Percentiles rank a stretch among this genome's conserved stretches.
Conservation (phyloP, 305 asterid genomes). For the Striga hermonthica region DNA sequence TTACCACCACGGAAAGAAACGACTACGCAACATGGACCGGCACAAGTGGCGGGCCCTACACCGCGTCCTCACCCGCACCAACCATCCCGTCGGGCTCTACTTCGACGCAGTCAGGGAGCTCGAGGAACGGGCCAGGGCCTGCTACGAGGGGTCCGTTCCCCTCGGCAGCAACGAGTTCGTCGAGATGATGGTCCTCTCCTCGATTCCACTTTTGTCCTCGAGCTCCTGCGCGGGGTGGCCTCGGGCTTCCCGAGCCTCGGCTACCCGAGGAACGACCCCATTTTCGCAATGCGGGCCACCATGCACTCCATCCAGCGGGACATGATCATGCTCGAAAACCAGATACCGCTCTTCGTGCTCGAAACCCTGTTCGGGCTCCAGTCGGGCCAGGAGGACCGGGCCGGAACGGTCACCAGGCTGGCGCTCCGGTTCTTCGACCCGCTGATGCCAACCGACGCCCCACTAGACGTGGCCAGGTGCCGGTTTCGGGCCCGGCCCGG, state of each 20-base stretch:
- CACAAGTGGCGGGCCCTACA: constrained; percentile 74
- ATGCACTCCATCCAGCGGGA: constrained; percentile 73
- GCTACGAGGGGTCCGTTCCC: constrained; percentile 55
- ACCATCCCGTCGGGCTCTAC: constrained; percentile 43
- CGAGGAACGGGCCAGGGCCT: constrained; percentile 51
- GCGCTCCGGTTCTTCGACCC: constrained; percentile 78
- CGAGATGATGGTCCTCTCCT: constrained; percentile 69
- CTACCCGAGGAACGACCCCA: constrained; percentile 58
- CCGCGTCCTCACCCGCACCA: constrained; percentile 45
- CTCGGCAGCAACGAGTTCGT: constrained; percentile 56
- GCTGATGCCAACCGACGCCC: constrained; percentile 70
- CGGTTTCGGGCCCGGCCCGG: too few species aligned
- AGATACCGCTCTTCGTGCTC: constrained; percentile 53
- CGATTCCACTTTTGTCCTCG: constrained; percentile 55
- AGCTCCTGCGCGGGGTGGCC: constrained; percentile 58
- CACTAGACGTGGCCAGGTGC: too few species aligned
- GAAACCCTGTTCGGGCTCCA: constrained; percentile 50
- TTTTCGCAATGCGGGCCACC: constrained; percentile 62
- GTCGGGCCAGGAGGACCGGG: constrained; percentile 39
- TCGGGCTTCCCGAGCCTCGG: constrained; percentile 54
- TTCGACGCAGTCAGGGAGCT: constrained; percentile 47
- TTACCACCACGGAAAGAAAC: constrained; percentile 59
- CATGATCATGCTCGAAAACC: constrained; percentile 78
- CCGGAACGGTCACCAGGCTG: constrained; percentile 46
- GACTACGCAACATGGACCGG: constrained; percentile 56